These are phyloP conservation scores for Zanthoxylum bungeanum DNA, from an alignment of 345 rosid species.

Conservation along the genomic window DNA sequence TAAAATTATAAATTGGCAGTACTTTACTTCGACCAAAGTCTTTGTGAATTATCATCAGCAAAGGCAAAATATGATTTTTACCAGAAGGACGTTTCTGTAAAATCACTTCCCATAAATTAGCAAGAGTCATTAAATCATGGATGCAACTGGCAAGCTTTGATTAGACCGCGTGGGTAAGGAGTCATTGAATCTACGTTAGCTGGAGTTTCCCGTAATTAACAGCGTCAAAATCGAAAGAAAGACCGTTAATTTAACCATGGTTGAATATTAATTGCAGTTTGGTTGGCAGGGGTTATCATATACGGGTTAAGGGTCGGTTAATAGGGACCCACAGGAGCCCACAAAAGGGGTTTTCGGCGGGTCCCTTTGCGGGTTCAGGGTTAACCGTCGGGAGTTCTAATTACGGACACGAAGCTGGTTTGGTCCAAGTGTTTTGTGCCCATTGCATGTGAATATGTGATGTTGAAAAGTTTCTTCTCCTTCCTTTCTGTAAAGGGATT, in stretches of 20 bases:
- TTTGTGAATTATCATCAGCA: too few species aligned
- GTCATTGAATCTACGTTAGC: background rate
- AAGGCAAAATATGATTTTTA: too few species aligned
- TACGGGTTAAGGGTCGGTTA: slow-evolving; percentile 6
- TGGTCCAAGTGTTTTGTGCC: too few species aligned
- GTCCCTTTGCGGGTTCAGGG: background rate
- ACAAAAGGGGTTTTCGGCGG: background rate
- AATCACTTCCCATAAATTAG: background rate
- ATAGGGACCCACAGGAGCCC: background rate
- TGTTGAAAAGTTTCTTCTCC: too few species aligned
- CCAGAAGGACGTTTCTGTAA: background rate
- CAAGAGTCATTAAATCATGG: background rate
- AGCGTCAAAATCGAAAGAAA: background rate
- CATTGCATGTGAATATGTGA: too few species aligned
- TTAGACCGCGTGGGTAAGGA: slow-evolving; percentile 20
- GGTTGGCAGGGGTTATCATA: slow-evolving; percentile 10
- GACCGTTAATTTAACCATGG: slow-evolving; percentile 10
- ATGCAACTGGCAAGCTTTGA: background rate
- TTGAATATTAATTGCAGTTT: background rate
- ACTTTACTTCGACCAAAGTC: too few species aligned
- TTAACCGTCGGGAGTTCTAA: background rate
- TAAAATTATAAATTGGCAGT: too few species aligned
- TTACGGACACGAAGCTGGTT: background rate
- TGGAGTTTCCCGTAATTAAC: background rate
- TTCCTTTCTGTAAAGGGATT: too few species aligned